Percentiles rank a stretch among this genome's conserved stretches.
Conservation (phyloP, 1,284 basidiomycete species). For the Trichosporon sp. region DNA sequence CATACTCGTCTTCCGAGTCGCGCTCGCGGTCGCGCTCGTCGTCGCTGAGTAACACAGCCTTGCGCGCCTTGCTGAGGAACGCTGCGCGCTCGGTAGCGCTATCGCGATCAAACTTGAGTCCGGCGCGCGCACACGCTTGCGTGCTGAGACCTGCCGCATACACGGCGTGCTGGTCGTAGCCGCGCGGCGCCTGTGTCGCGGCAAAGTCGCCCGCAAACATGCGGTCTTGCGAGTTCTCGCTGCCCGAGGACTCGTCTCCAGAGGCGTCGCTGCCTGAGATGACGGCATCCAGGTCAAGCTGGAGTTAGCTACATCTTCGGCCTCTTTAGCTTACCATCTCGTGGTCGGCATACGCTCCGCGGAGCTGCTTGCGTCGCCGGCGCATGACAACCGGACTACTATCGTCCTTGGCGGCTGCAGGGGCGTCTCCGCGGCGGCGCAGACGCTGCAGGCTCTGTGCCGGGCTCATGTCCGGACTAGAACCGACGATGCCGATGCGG, state of each 20-base stretch:
- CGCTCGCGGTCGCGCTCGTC: constrained; percentile 45
- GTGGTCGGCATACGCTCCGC: constrained; percentile 7
- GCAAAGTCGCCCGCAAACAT: constrained; percentile 56
- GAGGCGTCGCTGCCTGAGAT: constrained; percentile 44
- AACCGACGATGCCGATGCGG: background rate
- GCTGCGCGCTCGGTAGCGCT: constrained; percentile 10
- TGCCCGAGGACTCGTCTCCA: constrained; percentile 48
- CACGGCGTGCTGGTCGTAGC: constrained; percentile 55
- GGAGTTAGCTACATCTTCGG: background rate
- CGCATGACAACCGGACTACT: background rate
- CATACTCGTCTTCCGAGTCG: constrained; percentile 47
- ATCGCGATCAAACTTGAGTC: constrained; percentile 41
- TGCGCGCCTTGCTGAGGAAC: constrained; percentile 51
- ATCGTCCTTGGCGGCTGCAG: background rate
- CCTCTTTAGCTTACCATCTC: background rate
- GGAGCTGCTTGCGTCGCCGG: background rate
- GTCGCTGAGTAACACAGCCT: constrained; percentile 48
- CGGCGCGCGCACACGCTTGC: constrained; percentile 41
- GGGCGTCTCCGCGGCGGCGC: constrained; percentile 18
- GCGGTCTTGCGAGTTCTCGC: constrained; percentile 54
- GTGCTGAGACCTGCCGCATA: constrained; percentile 53
- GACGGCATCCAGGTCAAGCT: constrained; percentile 49
- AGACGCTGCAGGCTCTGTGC: constrained; percentile 26
- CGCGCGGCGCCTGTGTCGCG: constrained; percentile 58
- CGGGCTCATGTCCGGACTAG: constrained; percentile 21